Conservation (phyloP, 305 asterid species). For the Fraxinus nigra region DNA sequence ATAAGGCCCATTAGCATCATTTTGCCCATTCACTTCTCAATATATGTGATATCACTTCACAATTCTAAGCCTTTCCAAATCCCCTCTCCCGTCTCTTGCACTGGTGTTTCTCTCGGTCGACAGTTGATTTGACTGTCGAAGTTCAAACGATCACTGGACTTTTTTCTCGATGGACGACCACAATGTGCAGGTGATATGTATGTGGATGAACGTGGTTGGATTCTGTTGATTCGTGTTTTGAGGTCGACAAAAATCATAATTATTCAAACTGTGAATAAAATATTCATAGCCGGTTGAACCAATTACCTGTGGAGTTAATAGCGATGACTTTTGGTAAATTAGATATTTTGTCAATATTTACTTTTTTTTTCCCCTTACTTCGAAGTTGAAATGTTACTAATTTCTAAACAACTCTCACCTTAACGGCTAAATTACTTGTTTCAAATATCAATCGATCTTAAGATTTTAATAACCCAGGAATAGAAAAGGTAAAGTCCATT, state of each 20-base stretch:
- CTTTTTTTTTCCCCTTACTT: neutral
- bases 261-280: neutral
- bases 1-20: too few relatives aligned
- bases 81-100: too few relatives aligned
- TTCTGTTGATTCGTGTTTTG: too few relatives aligned
- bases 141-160: too few relatives aligned
- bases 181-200: too few relatives aligned
- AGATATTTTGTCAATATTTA: neutral
- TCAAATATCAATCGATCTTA: neutral
- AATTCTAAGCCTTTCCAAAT: too few relatives aligned
- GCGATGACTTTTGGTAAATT: neutral
- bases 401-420: neutral
- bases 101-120: too few relatives aligned
- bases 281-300: neutral
- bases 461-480: neutral
- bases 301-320: neutral
- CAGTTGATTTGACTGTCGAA: too few relatives aligned
- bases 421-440: neutral
- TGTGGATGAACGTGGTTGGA: too few relatives aligned
- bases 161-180: too few relatives aligned
- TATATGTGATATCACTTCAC: too few relatives aligned
- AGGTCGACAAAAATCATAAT: neutral
- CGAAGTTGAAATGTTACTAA: neutral
- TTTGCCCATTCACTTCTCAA: too few relatives aligned
- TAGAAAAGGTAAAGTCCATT: neutral